phyloP scores from a whole-genome alignment of 257 asterid species.

The Solanum boliviense region DNA sequence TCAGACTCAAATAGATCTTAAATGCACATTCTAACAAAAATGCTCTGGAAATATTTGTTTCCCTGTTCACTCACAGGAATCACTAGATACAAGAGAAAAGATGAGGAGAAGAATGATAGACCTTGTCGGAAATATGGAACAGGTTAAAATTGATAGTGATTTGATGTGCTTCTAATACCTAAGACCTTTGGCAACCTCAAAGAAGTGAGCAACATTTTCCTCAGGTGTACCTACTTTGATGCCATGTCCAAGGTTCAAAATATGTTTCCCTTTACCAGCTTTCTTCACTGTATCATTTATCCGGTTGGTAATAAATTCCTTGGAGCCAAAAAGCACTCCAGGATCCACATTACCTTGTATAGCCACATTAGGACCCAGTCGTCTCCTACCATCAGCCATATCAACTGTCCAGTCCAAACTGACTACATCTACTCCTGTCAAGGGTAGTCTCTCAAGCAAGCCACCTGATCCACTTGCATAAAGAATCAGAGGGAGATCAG shows the following conservation, averaged over 20 bases:
- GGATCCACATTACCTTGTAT: slow-evolving; percentile 96
- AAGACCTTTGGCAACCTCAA: slow-evolving; percentile 90
- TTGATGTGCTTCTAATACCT: slow-evolving; percentile 34
- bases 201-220: slow-evolving; percentile 95
- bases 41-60: background rate
- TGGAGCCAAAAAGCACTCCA: slow-evolving; percentile 93
- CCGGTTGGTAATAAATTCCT: slow-evolving; percentile 77
- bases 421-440: slow-evolving; percentile 85
- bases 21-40: background rate
- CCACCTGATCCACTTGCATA: slow-evolving; percentile 99
- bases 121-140: slow-evolving; percentile 6
- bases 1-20: background rate
- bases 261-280: slow-evolving; percentile 91
- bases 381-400: slow-evolving; percentile 90
- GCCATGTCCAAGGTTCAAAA: slow-evolving; percentile 95
- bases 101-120: background rate
- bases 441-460: slow-evolving; percentile 85
- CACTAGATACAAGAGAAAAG: slow-evolving; percentile 1
- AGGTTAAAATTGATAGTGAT: background rate
- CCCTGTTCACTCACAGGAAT: background rate
- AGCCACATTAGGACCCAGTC: slow-evolving; percentile 72
- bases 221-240: slow-evolving; percentile 95
- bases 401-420: slow-evolving; percentile 99
- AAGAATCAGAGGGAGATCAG: slow-evolving; percentile 64
- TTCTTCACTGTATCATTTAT: slow-evolving; percentile 78